Conservation (phyloP, 257 asterid genomes). For the Schizonepeta tenuifolia region DNA sequence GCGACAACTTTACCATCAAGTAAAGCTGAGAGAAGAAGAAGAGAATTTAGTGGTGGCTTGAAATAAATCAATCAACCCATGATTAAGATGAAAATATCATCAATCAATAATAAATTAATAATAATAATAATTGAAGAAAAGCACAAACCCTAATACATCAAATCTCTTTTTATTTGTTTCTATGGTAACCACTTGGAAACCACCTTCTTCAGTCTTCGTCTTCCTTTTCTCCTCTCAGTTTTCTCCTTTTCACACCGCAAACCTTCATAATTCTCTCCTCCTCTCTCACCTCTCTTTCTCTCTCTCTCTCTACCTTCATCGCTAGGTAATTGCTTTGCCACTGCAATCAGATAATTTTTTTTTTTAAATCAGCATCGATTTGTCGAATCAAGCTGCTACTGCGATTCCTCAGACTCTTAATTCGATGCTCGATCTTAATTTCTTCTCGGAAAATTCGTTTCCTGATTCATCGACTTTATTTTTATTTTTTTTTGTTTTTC, state of each 20-base stretch:
- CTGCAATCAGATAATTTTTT: constrained; percentile 1
- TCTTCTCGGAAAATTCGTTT: not conserved
- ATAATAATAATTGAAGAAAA: constrained; percentile 28
- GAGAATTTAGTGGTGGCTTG: not conserved
- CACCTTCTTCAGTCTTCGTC: constrained; percentile 33
- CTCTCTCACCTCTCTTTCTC: not conserved
- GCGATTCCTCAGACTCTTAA: constrained; percentile 16
- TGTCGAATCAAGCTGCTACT: constrained; percentile 24
- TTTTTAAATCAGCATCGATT: constrained; percentile 11
- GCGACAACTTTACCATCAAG: no score
- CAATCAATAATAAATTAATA: not conserved
- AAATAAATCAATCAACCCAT: not conserved
- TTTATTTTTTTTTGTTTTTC: not conserved
- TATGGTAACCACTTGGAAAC: constrained; percentile 46
- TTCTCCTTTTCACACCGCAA: constrained; percentile 35
- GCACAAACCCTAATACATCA: constrained; percentile 39
- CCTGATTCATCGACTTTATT: not conserved
- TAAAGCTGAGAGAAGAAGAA: no score
- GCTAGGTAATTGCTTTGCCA: constrained; percentile 34
- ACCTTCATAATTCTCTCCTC: not conserved
- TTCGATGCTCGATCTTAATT: constrained; percentile 32
- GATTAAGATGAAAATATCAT: not conserved
- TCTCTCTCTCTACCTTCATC: not conserved
- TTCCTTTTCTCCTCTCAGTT: constrained; percentile 22
- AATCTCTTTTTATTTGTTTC: constrained; percentile 30